Evolutionary conservation across 2,329 filamentous ascomycete species (phyloP).

Genomic region (Fusarium protoensiforme): DNA sequence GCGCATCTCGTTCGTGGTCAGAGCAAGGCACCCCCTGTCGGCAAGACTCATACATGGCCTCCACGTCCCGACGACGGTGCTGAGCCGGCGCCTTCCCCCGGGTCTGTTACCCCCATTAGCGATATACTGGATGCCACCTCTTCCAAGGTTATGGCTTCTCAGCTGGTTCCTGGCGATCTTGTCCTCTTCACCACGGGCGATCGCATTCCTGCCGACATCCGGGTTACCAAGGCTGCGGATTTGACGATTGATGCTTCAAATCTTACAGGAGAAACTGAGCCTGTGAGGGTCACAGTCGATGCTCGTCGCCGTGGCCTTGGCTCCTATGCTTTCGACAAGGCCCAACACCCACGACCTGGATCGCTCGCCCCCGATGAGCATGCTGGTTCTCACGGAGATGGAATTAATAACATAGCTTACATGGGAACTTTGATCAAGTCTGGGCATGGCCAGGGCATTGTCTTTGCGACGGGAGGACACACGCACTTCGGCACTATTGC

Average conservation of each 20-base stretch:
- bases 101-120: constrained; percentile 69
- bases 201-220: constrained; percentile 94
- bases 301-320: constrained; percentile 53
- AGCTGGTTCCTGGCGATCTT: constrained; percentile 91
- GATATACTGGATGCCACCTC: constrained; percentile 78
- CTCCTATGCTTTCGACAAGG: constrained; percentile 43
- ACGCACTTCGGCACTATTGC: constrained; percentile 98
- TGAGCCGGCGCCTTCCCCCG: constrained; percentile 55
- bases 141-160: constrained; percentile 84
- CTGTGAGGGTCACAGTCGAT: constrained; percentile 81
- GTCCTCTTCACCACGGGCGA: constrained; percentile 96
- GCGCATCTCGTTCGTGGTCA: constrained; percentile 87
- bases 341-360: constrained; percentile 53
- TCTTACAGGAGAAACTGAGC: constrained; percentile 95
- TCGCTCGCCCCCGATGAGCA: constrained; percentile 57
- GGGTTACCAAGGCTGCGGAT: constrained; percentile 90
- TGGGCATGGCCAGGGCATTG: constrained; percentile 93
- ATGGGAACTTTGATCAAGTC: constrained; percentile 98
- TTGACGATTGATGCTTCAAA: constrained; percentile 97
- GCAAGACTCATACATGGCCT: constrained; percentile 61
- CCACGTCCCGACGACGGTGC: constrained; percentile 54
- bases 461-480: constrained; percentile 93
- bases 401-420: constrained; percentile 92
- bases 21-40: constrained; percentile 44
- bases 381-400: constrained; percentile 73